Percentiles rank a stretch among this genome's conserved stretches.
Evolutionary conservation across 495 filamentous ascomycete genomes (phyloP).

Genomic region (Cercophora samala): DNA sequence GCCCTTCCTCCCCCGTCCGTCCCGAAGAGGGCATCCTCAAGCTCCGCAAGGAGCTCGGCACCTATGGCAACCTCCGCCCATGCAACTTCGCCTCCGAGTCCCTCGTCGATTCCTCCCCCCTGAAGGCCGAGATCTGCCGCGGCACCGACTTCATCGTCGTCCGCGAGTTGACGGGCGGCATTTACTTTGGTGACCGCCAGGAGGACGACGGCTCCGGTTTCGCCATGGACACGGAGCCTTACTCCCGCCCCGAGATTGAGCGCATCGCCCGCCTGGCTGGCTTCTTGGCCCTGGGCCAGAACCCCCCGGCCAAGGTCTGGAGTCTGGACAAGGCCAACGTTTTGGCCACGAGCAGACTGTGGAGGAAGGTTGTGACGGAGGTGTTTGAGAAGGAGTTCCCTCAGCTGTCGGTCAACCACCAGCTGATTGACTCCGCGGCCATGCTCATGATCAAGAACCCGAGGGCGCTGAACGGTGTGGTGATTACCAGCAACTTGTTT

Average conservation of each 20-base stretch:
- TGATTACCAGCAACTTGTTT: slow-evolving; percentile 92
- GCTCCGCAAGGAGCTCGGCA: slow-evolving; percentile 89
- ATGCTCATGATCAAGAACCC: slow-evolving; percentile 99
- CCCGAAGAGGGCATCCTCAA: slow-evolving; percentile 92
- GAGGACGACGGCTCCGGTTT: slow-evolving; percentile 65
- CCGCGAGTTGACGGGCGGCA: slow-evolving; percentile 39
- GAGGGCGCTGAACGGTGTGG: slow-evolving; percentile 81
- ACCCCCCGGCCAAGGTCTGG: slow-evolving; percentile 81
- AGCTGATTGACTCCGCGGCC: slow-evolving; percentile 91
- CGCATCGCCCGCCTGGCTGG: slow-evolving; percentile 81
- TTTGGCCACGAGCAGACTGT: slow-evolving; percentile 82
- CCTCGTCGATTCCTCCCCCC: slow-evolving; percentile 81
- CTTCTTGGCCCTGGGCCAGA: slow-evolving; percentile 71
- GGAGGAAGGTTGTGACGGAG: slow-evolving; percentile 84
- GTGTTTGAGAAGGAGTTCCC: slow-evolving; percentile 85
- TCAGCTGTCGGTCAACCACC: slow-evolving; percentile 76
- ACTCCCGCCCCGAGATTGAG: slow-evolving; percentile 84
- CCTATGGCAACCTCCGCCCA: slow-evolving; percentile 95
- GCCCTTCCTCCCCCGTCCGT: slow-evolving; percentile 72
- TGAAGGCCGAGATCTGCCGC: slow-evolving; percentile 81
- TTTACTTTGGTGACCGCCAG: slow-evolving; percentile 93
- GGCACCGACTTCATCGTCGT: slow-evolving; percentile 94
- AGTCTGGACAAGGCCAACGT: slow-evolving; percentile 97
- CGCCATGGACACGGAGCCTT: slow-evolving; percentile 87
- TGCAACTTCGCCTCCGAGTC: slow-evolving; percentile 94